Conservation (phyloP, 768 basidiomycete genomes). For the Calvatia gigantea region DNA sequence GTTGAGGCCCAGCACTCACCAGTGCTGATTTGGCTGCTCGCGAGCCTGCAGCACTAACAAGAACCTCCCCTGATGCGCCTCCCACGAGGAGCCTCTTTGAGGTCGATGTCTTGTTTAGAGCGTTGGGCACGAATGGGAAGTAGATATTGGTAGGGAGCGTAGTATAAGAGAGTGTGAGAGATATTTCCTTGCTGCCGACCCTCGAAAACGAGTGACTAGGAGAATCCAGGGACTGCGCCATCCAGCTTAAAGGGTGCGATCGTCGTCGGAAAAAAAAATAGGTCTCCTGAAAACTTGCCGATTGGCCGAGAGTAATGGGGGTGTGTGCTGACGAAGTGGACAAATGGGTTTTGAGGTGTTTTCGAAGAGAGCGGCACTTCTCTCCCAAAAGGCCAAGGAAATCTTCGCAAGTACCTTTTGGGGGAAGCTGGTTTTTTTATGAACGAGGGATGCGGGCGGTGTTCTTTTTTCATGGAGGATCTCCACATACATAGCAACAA, state of each 20-base stretch:
- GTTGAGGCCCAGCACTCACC: slow-evolving; percentile 22
- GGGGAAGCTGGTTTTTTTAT: too few relatives aligned
- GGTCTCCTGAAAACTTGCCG: background rate
- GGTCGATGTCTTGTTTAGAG: background rate
- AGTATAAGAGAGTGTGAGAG: background rate
- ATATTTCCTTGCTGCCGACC: background rate
- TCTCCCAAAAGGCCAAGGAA: too few relatives aligned
- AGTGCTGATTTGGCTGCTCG: slow-evolving; percentile 20
- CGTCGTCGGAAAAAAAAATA: background rate
- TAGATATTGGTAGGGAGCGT: background rate
- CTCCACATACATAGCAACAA: too few relatives aligned
- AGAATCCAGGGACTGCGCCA: background rate
- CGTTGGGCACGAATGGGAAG: background rate
- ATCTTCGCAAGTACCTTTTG: too few relatives aligned
- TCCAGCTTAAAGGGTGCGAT: background rate
- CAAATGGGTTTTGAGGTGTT: too few relatives aligned
- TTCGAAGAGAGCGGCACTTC: too few relatives aligned
- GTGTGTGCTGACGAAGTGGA: too few relatives aligned
- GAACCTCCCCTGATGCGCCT: slow-evolving; percentile 27
- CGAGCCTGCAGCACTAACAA: slow-evolving; percentile 17
- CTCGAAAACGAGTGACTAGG: background rate
- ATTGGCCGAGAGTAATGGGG: background rate
- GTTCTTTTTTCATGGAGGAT: too few relatives aligned
- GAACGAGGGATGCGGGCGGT: too few relatives aligned
- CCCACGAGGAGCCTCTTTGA: slow-evolving; percentile 19